Evolutionary conservation across 2,329 filamentous ascomycete species (phyloP).

Genomic region (Penicillium janthinellum): DNA sequence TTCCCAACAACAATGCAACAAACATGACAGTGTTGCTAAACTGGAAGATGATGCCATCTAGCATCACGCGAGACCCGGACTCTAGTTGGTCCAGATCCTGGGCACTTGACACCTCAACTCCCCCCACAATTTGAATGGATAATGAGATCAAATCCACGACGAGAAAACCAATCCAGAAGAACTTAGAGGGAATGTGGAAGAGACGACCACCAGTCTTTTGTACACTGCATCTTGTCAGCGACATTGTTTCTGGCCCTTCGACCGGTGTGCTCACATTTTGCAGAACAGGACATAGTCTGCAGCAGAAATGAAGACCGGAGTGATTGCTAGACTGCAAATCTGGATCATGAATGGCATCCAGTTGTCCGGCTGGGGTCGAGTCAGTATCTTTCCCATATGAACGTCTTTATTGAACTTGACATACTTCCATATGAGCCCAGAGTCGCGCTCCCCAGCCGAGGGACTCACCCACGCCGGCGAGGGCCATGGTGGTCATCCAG

Average conservation of each 20-base stretch:
- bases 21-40: slow-evolving; percentile 6
- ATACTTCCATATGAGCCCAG: slow-evolving; percentile 3
- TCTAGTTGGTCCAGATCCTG: neutral
- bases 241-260: neutral
- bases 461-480: neutral
- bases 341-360: slow-evolving; percentile 11
- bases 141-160: slow-evolving; percentile 5
- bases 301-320: slow-evolving; percentile 2
- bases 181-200: neutral
- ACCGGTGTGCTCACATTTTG: neutral
- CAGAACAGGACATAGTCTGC: slow-evolving; percentile 8
- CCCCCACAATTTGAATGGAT: slow-evolving; percentile 7
- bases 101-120: slow-evolving; percentile 5
- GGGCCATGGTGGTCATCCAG: slow-evolving; percentile 7
- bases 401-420: neutral
- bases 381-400: neutral
- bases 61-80: slow-evolving; percentile 1
- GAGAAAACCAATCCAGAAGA: slow-evolving; percentile 5
- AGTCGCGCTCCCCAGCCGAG: slow-evolving; percentile 5
- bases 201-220: neutral
- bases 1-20: neutral
- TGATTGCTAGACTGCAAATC: slow-evolving; percentile 6
- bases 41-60: slow-evolving; percentile 5
- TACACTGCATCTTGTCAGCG: neutral
- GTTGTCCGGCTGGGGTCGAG: neutral